Evolutionary conservation across 148 eudicot species (phyloP), one percentile per base, ranked within the genome.

Genomic region (Vaccinium darrowii): DNA sequence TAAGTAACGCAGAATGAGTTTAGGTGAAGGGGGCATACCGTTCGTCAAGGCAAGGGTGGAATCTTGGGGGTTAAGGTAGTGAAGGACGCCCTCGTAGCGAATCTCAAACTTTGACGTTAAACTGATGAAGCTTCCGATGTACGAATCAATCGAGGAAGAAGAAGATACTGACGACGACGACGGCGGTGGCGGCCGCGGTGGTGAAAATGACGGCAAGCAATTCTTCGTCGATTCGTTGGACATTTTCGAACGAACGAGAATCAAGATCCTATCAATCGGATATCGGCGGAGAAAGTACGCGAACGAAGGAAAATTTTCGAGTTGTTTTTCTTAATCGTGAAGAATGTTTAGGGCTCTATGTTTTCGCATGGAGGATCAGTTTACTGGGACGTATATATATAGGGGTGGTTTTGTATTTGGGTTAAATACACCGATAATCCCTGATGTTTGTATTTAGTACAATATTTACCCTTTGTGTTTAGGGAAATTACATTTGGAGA

Each of bases 91-190:
- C 69, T 91, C 90, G 84, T 91, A 91, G 0, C 92, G 87, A 71
- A 91, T 91, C 82, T 89, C 92, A 60, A n/a, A 76, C 78, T 88
- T 91, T 12, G 92, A 91, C 25, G 84, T 88, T 56, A 91, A 63
- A 76, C 91, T 91, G 1, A 91, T 62, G 36, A 83, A 52, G 74
- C 91, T 89, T 74, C 91, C 92, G 36, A 91, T 82, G 83, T 87
- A 91, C 53, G 88, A 82, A 87, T 91, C 85, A n/a, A 67, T 87
- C 79, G 83, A 10, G 4, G 79, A 52, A 67, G 88, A 43, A 39
- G 86, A 53, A 25, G 81, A 13, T n/a, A 15, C 25, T 12, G 81
- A 27, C n/a, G 81, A 14, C 11, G 63, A n/a, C 23, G 69, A 15
- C 4, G 63, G 8, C 21, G 63, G 33, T 0, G 69, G 67, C 10